phyloP scores from a whole-genome alignment of 2,329 filamentous ascomycete genomes.

The Monilinia fructicola region DNA sequence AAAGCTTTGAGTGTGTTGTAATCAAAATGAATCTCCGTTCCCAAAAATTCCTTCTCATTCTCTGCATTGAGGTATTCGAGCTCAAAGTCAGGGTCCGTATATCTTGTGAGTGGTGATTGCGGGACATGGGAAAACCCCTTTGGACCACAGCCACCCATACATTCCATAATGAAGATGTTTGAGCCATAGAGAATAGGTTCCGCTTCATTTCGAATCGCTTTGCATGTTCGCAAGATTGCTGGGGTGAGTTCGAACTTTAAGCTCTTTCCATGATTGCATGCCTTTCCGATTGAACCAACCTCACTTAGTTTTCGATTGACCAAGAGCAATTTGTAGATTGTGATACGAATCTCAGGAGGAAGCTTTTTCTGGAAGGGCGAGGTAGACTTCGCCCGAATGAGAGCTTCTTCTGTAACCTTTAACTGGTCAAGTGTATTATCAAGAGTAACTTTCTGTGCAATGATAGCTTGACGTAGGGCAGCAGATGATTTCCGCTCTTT shows the following conservation, averaged over 20 bases:
- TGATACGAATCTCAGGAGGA: slow-evolving; percentile 21
- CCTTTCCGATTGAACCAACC: slow-evolving; percentile 6
- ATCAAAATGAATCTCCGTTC: slow-evolving; percentile 11
- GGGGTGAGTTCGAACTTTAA: slow-evolving; percentile 19
- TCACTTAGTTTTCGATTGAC: slow-evolving; percentile 20
- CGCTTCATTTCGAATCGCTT: slow-evolving; percentile 22
- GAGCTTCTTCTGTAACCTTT: neutral
- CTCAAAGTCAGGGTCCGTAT: neutral
- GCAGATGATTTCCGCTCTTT: slow-evolving; percentile 5
- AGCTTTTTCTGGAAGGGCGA: slow-evolving; percentile 21
- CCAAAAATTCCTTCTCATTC: neutral
- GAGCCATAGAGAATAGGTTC: slow-evolving; percentile 21
- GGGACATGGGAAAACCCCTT: neutral
- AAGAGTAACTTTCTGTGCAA: neutral
- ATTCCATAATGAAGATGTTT: slow-evolving; percentile 25
- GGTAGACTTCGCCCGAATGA: neutral
- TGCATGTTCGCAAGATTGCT: slow-evolving; percentile 18
- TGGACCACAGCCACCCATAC: slow-evolving; percentile 21
- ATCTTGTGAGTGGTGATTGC: slow-evolving; percentile 23
- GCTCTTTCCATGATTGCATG: neutral
- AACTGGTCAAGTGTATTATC: neutral
- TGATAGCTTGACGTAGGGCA: neutral
- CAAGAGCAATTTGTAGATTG: slow-evolving; percentile 22
- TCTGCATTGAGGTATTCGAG: slow-evolving; percentile 1
- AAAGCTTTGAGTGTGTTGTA: slow-evolving; percentile 1